Evolutionary conservation across 331 rosid species (phyloP), one percentile per base, ranked within the genome.

Genomic region (Ulmus americana): DNA sequence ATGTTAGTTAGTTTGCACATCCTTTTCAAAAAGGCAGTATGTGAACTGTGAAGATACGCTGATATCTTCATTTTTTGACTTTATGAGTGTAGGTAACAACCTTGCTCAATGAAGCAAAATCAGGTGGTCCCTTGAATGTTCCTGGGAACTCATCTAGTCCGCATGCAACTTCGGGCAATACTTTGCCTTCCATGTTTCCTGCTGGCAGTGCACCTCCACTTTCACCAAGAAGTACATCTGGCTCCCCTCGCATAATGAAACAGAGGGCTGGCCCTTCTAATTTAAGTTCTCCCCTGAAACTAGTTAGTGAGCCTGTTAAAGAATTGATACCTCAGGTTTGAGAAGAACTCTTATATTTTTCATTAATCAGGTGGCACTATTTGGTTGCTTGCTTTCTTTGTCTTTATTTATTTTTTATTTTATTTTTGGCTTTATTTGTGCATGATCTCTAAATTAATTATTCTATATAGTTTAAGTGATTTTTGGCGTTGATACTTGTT

Each of bases 121-220:
- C 96, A 0, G 96, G 97, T 16, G 86, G 60, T 71, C 95, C 99
- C 46, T 82, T 94, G 82, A 94, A 82, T 80, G 97, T 87, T 39
- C 90, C 94, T 5, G 99, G 96, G 22, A 86, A 79, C 65, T 84
- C 92, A 75, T 87, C 97, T 39, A 94, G 99, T 84, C 99, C 99
- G 20, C 95, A 83, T 85, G 90, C 96, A 16, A 39, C 73, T 68
- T 57, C 79, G 2, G 77, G 78, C 90, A 87, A 70, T 81, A 70
- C 97, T 35, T 75, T 94, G 84, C 99, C 99, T 46, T 94, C 99
- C 64, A 87, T 94, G 95, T 94, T 94, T 85, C 97, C 97, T 41
- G 99, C 99, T 0, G 99, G 99, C 69, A 87, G 95, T 80, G 99
- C 96, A 39, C 99, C 99, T 2, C 99, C 99, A 38, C 80, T 94